Percentiles rank a stretch among this genome's conserved stretches.
Evolutionary conservation across 192 early-diverging fungal genomes (phyloP).

Genomic region (Mortierella antarctica): DNA sequence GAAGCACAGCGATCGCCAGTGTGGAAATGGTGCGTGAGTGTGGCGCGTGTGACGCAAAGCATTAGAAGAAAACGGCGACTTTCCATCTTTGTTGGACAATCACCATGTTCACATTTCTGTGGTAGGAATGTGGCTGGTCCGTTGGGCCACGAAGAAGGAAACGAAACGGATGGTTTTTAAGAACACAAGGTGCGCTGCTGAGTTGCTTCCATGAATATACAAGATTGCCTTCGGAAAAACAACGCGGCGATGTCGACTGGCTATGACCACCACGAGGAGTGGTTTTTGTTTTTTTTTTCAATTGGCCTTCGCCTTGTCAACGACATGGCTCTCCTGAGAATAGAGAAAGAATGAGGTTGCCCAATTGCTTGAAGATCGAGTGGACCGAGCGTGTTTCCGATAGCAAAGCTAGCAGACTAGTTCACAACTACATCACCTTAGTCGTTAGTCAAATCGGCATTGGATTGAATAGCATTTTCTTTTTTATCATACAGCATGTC

Average conservation of each 20-base stretch:
- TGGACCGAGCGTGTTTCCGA: conserved; percentile 19
- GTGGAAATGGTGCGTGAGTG: not conserved
- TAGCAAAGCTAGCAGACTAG: not conserved
- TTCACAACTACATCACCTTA: too few relatives aligned
- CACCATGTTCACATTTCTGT: not conserved
- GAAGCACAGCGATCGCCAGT: not conserved
- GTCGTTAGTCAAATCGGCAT: not conserved
- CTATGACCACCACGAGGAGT: conserved; percentile 1
- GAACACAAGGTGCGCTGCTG: conserved; percentile 9
- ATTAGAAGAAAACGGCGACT: conserved; percentile 5
- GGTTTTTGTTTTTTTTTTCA: conserved; percentile 4
- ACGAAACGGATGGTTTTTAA: not conserved
- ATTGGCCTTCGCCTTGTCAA: not conserved
- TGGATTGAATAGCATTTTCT: not conserved
- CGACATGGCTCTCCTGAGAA: conserved; percentile 18
- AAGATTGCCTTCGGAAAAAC: too few relatives aligned
- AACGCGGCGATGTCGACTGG: not conserved
- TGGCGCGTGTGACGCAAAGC: not conserved
- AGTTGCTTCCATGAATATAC: conserved; percentile 13
- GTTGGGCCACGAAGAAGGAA: not conserved
- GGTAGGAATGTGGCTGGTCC: not conserved
- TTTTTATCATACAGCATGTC: too few relatives aligned
- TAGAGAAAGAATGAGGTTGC: too few relatives aligned
- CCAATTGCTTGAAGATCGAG: not conserved
- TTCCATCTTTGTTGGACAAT: conserved; percentile 14